These are phyloP conservation scores for Chenopodium album DNA, from an alignment of 148 eudicot genomes.

Conservation along the genomic window DNA sequence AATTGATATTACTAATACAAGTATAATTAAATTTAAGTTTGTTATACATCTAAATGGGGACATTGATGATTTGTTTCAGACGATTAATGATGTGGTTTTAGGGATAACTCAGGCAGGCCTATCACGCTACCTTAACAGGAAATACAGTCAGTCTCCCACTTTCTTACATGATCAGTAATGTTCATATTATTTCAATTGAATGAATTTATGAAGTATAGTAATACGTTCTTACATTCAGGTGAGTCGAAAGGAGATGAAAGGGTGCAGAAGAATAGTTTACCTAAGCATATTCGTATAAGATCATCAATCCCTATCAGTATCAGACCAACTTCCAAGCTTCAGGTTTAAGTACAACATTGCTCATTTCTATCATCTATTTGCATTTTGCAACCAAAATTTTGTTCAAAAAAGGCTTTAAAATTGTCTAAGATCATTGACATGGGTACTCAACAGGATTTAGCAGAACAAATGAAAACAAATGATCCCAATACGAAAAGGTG, in stretches of 20 bases:
- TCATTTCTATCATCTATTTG: not conserved
- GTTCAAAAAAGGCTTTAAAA: not conserved
- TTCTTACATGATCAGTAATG: no score
- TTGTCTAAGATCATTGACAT: not conserved
- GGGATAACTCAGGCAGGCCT: constrained; percentile 74
- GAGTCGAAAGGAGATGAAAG: constrained; percentile 14
- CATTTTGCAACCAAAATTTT: not conserved
- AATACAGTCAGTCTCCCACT: constrained; percentile 43
- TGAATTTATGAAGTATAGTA: not conserved
- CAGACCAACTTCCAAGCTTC: constrained; percentile 48
- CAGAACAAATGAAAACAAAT: constrained; percentile 48
- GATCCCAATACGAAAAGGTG: constrained; percentile 26
- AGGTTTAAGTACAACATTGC: constrained; percentile 28
- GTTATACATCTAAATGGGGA: not conserved
- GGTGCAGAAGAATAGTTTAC: constrained; percentile 25
- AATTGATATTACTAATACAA: no score
- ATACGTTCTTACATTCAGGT: not conserved
- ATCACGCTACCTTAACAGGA: constrained; percentile 49
- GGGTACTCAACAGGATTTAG: constrained; percentile 39
- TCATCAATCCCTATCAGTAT: constrained; percentile 50
- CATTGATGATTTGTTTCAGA: constrained; percentile 29
- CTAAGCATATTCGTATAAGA: constrained; percentile 46
- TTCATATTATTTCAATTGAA: not conserved
- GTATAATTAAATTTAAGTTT: no score
- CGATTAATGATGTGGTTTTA: constrained; percentile 62